A percentile compares a stretch with the other conserved stretches of the same genome.
These are phyloP conservation scores for Leptographium galeiforme DNA, from an alignment of 2,329 filamentous ascomycete species.

Conservation along the genomic window DNA sequence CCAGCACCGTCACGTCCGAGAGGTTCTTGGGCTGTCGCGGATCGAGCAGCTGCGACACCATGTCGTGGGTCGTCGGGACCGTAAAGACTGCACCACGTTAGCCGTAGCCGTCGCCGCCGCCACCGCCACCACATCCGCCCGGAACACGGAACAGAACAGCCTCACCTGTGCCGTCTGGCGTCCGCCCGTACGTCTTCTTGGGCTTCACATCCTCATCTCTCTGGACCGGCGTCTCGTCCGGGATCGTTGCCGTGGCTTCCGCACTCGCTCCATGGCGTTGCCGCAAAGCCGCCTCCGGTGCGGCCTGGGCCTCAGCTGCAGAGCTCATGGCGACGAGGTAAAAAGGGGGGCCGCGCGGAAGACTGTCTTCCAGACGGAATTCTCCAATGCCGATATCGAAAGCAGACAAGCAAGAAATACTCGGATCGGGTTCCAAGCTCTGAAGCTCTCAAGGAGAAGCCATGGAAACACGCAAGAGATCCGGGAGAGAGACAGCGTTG, in stretches of 20 bases:
- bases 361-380: background rate
- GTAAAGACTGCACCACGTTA: slow-evolving; percentile 58
- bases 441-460: background rate
- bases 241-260: background rate
- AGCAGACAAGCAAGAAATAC: background rate
- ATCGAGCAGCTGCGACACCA: slow-evolving; percentile 94
- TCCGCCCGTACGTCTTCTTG: slow-evolving; percentile 80
- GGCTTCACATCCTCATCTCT: slow-evolving; percentile 13
- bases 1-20: slow-evolving; percentile 69
- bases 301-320: background rate
- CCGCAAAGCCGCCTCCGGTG: background rate
- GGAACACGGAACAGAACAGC: slow-evolving; percentile 12
- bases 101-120: background rate
- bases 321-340: slow-evolving; percentile 1
- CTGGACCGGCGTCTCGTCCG: background rate
- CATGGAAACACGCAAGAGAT: background rate
- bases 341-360: background rate
- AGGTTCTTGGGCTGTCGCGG: slow-evolving; percentile 91
- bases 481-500: background rate
- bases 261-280: background rate
- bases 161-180: slow-evolving; percentile 80
- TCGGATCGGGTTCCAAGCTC: too few relatives aligned
- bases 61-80: slow-evolving; percentile 92
- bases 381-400: background rate
- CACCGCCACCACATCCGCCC: too few relatives aligned